phyloP scores from a whole-genome alignment of 164 flowering plant genomes.

The Vitis riparia region DNA sequence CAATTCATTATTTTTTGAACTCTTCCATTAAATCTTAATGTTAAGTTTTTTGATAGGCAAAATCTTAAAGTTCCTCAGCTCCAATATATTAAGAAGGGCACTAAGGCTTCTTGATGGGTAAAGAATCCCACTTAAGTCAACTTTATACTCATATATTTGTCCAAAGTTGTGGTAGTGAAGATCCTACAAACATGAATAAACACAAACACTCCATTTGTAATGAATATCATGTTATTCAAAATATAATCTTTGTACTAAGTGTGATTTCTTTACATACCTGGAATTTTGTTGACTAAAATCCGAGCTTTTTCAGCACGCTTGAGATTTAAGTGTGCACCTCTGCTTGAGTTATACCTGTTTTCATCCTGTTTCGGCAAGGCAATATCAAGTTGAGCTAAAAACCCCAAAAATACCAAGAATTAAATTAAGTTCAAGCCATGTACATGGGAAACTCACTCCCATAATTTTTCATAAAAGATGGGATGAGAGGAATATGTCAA shows the following conservation, averaged over 20 bases:
- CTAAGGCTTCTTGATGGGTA: too few relatives aligned
- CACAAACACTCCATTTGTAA: neutral
- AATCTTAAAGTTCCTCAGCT: too few relatives aligned
- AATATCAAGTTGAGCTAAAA: constrained; percentile 3
- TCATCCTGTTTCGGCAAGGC: constrained; percentile 67
- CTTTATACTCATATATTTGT: too few relatives aligned
- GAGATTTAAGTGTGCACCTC: constrained; percentile 95
- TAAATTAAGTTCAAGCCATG: too few relatives aligned
- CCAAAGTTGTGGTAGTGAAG: too few relatives aligned
- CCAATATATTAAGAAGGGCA: too few relatives aligned
- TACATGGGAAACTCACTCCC: neutral
- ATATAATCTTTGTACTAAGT: neutral
- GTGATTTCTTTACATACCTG: constrained; percentile 46
- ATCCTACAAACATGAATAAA: neutral
- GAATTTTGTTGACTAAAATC: constrained; percentile 83
- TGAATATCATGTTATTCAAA: neutral
- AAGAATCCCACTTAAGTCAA: too few relatives aligned
- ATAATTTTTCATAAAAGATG: neutral
- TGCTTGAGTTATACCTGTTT: constrained; percentile 86
- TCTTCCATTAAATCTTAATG: too few relatives aligned
- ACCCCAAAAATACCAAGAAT: neutral
- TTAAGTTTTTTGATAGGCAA: too few relatives aligned
- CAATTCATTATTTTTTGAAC: too few relatives aligned
- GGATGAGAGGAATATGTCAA: too few relatives aligned
- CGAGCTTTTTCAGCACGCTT: constrained; percentile 98